These are phyloP conservation scores for Gremmenia infestans DNA, from an alignment of 2,329 filamentous ascomycete species.

Conservation along the genomic window DNA sequence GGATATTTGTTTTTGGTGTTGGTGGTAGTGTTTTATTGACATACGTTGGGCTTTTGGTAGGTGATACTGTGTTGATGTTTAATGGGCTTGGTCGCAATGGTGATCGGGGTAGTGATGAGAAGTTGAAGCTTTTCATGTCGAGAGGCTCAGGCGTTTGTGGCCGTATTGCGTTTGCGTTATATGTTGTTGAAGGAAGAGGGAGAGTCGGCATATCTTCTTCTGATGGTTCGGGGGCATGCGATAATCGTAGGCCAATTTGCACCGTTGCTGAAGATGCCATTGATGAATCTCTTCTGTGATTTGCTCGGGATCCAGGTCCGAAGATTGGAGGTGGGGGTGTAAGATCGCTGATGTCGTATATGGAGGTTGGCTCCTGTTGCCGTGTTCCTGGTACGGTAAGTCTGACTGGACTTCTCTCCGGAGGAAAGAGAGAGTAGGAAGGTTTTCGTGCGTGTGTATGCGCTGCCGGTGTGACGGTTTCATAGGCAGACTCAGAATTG, in stretches of 20 bases:
- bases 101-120: background rate
- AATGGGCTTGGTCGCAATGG: slow-evolving; percentile 1
- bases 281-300: slow-evolving; percentile 51
- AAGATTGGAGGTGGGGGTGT: slow-evolving; percentile 22
- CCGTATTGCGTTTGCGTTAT: slow-evolving; percentile 32
- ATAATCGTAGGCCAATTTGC: slow-evolving; percentile 66
- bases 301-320: slow-evolving; percentile 8
- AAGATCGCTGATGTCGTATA: slow-evolving; percentile 29
- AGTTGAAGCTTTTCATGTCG: slow-evolving; percentile 6
- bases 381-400: slow-evolving; percentile 1
- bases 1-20: slow-evolving; percentile 25
- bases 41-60: background rate
- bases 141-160: slow-evolving; percentile 23
- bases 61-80: background rate
- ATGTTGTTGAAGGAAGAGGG: slow-evolving; percentile 29
- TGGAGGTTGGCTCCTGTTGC: slow-evolving; percentile 19
- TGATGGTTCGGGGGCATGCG: slow-evolving; percentile 37
- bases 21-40: slow-evolving; percentile 11
- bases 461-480: background rate
- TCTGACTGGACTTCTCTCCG: slow-evolving; percentile 2
- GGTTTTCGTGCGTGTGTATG: slow-evolving; percentile 20
- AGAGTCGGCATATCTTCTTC: slow-evolving; percentile 6
- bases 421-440: slow-evolving; percentile 30
- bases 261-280: slow-evolving; percentile 62
- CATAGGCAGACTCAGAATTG: background rate